Conservation (phyloP, 2,329 filamentous ascomycete genomes). For the Botrytis cinerea region DNA sequence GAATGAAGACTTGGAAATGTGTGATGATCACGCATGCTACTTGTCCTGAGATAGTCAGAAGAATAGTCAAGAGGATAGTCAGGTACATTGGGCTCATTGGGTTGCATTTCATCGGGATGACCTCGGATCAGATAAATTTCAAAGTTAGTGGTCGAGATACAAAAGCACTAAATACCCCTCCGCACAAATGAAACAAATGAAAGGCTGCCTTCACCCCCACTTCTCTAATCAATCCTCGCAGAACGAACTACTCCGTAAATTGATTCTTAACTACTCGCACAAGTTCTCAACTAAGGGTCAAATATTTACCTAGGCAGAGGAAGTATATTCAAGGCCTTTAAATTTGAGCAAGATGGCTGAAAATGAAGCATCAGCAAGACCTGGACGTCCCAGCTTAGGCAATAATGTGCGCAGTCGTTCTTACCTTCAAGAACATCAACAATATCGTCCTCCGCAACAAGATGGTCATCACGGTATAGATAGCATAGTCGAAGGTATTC, state of each 20-base stretch:
- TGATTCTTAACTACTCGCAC: not conserved
- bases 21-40: not conserved
- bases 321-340: not conserved
- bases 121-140: not conserved
- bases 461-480: conserved; percentile 63
- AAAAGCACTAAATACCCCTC: not conserved
- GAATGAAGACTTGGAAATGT: not conserved
- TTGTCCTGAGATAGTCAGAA: not conserved
- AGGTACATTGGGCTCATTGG: conserved; percentile 15
- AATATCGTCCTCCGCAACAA: conserved; percentile 57
- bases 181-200: conserved; percentile 4
- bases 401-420: conserved; percentile 59
- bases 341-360: conserved; percentile 1
- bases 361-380: conserved; percentile 26
- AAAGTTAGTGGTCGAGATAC: not conserved
- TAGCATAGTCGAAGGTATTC: conserved; percentile 61
- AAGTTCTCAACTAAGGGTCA: not conserved
- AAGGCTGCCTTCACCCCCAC: not conserved
- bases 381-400: conserved; percentile 37
- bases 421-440: conserved; percentile 63
- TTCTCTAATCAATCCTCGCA: conserved; percentile 2
- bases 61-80: not conserved
- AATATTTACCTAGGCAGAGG: not conserved
- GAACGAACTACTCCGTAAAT: not conserved
- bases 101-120: not conserved